A percentile compares a stretch with the other conserved stretches of the same genome.
These are phyloP conservation scores for Fusarium temperatum DNA, from an alignment of 2,329 filamentous ascomycete species.

Conservation along the genomic window DNA sequence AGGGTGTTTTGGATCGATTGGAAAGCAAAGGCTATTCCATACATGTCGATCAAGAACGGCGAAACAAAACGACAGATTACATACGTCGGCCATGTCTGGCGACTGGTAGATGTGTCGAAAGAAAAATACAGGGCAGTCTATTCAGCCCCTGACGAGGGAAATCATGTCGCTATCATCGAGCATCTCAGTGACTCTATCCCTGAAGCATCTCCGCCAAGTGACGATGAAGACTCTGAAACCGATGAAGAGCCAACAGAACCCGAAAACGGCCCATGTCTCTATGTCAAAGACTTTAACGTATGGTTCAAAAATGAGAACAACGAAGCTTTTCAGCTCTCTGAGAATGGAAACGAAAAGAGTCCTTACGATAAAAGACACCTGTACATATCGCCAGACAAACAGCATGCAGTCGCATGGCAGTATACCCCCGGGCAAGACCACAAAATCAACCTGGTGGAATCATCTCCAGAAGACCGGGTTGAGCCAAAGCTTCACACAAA, in stretches of 20 bases:
- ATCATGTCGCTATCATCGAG: constrained; percentile 25
- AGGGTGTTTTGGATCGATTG: constrained; percentile 40
- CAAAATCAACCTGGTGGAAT: constrained; percentile 35
- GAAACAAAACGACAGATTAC: constrained; percentile 24
- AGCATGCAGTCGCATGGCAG: constrained; percentile 37
- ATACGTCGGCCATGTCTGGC: constrained; percentile 36
- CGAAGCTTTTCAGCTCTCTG: constrained; percentile 23
- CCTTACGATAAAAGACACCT: constrained; percentile 30
- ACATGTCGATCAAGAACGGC: constrained; percentile 23
- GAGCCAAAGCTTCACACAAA: constrained; percentile 37
- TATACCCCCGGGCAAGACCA: constrained; percentile 31
- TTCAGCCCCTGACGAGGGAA: constrained; percentile 9
- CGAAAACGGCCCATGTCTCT: background rate
- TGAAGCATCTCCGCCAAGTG: background rate
- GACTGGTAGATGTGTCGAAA: constrained; percentile 21
- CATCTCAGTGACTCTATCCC: background rate
- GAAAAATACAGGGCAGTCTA: constrained; percentile 21
- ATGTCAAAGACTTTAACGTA: constrained; percentile 15
- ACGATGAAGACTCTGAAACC: background rate
- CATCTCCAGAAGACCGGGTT: constrained; percentile 41
- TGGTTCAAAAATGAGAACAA: constrained; percentile 10
- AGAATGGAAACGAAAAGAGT: constrained; percentile 25
- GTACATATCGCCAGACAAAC: constrained; percentile 23
- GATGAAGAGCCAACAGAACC: background rate
- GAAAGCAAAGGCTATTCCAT: constrained; percentile 22